Conservation (phyloP, 2,329 filamentous ascomycete genomes). For the Curvularia verruculosa region DNA sequence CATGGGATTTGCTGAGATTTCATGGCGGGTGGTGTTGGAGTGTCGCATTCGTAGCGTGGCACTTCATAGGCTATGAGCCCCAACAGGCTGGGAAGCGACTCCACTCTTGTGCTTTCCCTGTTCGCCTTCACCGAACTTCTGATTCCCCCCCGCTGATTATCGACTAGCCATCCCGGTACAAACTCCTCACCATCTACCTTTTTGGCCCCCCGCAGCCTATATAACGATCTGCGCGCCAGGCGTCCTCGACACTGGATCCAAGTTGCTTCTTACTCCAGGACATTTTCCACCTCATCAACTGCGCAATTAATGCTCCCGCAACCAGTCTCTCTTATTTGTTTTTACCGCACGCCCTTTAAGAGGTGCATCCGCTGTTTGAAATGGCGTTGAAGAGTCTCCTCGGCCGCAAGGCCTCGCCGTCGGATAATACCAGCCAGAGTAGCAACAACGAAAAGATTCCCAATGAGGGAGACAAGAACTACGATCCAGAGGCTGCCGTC, state of each 20-base stretch:
- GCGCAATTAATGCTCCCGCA: slow-evolving; percentile 50
- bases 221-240: slow-evolving; percentile 15
- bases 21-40: slow-evolving; percentile 12
- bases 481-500: slow-evolving; percentile 46
- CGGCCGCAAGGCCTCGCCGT: slow-evolving; percentile 26
- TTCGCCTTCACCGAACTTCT: slow-evolving; percentile 23
- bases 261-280: slow-evolving; percentile 1
- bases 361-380: slow-evolving; percentile 56
- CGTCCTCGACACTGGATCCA: slow-evolving; percentile 1
- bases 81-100: slow-evolving; percentile 12
- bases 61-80: slow-evolving; percentile 24
- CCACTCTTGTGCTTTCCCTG: slow-evolving; percentile 16
- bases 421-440: slow-evolving; percentile 22
- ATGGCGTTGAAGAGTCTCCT: slow-evolving; percentile 56
- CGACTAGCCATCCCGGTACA: slow-evolving; percentile 11
- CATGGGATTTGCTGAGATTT: slow-evolving; percentile 21
- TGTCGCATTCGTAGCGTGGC: slow-evolving; percentile 25
- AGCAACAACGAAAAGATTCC: slow-evolving; percentile 25
- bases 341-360: slow-evolving; percentile 50
- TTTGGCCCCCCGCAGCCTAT: slow-evolving; percentile 15
- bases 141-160: slow-evolving; percentile 24
- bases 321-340: slow-evolving; percentile 41
- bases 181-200: slow-evolving; percentile 11
- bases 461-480: slow-evolving; percentile 22
- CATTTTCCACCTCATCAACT: background rate